Base-by-base conservation (phyloP, 2,329 filamentous ascomycete genomes). In the Diplodia mutila region DNA sequence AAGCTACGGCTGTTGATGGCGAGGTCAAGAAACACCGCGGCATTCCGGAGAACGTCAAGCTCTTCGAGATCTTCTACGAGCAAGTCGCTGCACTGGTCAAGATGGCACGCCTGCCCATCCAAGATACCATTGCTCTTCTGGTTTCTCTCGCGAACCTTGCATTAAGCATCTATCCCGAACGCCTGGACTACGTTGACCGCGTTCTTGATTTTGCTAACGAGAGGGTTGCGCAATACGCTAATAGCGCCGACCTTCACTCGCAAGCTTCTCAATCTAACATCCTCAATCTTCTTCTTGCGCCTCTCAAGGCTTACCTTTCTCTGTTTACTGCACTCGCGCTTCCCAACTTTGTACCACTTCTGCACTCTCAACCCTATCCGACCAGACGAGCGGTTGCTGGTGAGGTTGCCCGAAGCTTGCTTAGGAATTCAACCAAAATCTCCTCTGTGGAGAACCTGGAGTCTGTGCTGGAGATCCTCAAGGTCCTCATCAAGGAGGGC, bases 61-160 rank as follows among this genome's bases (percentile, higher is more conserved):
- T 99, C 27, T 98, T 98, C 78, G 94, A 98, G 80, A 92, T 98
- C 69, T 99, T 98, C 84, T 97, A 98, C 75, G 90, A 93, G 63
- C 95, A 98, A 79, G 95, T 98, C 70, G 91, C 96, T 76, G 94
- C 94, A 74, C 84, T 99, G 63, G 94, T 98, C 70, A 94, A 93
- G 79, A 92, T 91, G 64, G 93, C 97, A 75, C 90, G 93, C 72
- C 85, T 99, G 64, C 91, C 94, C 0, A 94, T 99, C 71, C 93
- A 97, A 78, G 96, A 99, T 77, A 97, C 92, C 21, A 95, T 97
- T 73, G 95, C 94, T 11, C 83, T 99, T 51, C 85, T 98, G 53
- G 94, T 97, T n/a, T 99, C 95, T 4, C 85, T 99, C 49, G 90
- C 91, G 48, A 98, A 98, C 73, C 87, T 99, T 67, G 93, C 96